These are phyloP conservation scores for Xerocomellus intermedius DNA, from an alignment of 768 basidiomycete species.

Conservation along the genomic window DNA sequence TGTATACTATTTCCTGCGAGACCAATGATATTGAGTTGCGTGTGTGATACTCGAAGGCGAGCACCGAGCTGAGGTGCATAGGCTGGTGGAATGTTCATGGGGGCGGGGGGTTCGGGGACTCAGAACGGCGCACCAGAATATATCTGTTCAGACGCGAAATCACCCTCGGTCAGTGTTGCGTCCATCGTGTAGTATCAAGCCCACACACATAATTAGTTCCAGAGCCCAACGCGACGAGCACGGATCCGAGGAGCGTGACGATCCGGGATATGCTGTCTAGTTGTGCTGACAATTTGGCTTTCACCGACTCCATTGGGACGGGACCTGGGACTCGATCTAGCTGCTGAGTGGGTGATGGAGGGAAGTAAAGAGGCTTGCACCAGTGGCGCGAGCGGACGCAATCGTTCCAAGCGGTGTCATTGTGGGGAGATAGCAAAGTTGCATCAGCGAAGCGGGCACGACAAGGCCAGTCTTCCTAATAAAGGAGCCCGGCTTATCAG, in stretches of 20 bases:
- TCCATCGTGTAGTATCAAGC: not conserved
- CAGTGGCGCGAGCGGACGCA: not conserved
- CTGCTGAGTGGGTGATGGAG: not conserved
- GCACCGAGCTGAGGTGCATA: slow-evolving; percentile 86
- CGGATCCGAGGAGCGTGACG: slow-evolving; percentile 51
- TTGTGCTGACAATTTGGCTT: slow-evolving; percentile 15
- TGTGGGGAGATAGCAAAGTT: not conserved
- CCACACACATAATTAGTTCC: slow-evolving; percentile 74
- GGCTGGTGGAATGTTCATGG: slow-evolving; percentile 44
- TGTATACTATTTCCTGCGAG: slow-evolving; percentile 72
- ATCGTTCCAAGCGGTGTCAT: not conserved
- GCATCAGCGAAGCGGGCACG: too few species aligned
- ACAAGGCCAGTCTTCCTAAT: too few species aligned
- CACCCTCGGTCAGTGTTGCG: not conserved
- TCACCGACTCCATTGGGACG: slow-evolving; percentile 8
- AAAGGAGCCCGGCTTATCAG: too few species aligned
- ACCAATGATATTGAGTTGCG: slow-evolving; percentile 78
- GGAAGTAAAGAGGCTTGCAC: not conserved
- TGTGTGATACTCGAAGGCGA: slow-evolving; percentile 73
- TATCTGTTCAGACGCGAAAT: slow-evolving; percentile 15
- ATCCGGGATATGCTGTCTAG: slow-evolving; percentile 37
- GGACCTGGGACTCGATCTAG: not conserved
- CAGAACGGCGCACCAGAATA: slow-evolving; percentile 27
- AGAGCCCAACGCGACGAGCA: slow-evolving; percentile 59
- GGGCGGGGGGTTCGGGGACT: too few species aligned